phyloP scores from a whole-genome alignment of 108 stramenopile species.

The Seminavis robusta region DNA sequence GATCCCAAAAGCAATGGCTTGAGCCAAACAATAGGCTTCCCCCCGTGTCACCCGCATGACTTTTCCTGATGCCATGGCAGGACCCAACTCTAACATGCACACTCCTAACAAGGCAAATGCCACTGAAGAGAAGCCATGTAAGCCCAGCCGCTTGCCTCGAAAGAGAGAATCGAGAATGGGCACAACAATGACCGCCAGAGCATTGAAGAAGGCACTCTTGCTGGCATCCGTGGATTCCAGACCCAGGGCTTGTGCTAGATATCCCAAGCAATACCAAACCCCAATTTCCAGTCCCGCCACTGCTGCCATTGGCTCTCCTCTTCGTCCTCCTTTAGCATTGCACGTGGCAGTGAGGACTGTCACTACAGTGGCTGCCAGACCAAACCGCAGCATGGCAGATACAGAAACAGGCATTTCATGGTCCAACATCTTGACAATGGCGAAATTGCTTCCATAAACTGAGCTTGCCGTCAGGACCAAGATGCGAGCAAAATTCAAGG shows the following conservation, averaged over 20 bases:
- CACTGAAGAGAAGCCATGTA: constrained; percentile 6
- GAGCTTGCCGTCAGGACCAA: constrained; percentile 23
- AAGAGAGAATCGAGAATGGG: constrained; percentile 53
- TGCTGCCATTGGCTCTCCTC: constrained; percentile 18
- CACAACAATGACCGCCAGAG: constrained; percentile 68
- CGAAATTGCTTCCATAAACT: constrained; percentile 54
- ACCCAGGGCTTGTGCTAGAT: constrained; percentile 76
- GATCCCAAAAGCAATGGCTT: constrained; percentile 66
- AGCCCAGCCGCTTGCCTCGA: constrained; percentile 16
- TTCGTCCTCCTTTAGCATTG: constrained; percentile 5
- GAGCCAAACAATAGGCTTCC: constrained; percentile 43
- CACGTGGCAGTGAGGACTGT: constrained; percentile 37
- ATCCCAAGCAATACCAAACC: constrained; percentile 64
- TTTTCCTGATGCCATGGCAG: not conserved
- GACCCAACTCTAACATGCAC: constrained; percentile 48
- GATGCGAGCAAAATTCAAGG: constrained; percentile 8
- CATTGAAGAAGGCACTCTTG: constrained; percentile 76
- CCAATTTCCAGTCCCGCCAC: constrained; percentile 80
- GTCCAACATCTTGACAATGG: constrained; percentile 39
- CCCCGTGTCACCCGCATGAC: constrained; percentile 12
- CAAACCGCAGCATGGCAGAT: constrained; percentile 28
- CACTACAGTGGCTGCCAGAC: constrained; percentile 24
- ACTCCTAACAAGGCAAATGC: constrained; percentile 56
- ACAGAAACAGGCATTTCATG: constrained; percentile 24
- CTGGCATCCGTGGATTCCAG: constrained; percentile 65